Evolutionary conservation across 2,329 filamentous ascomycete genomes (phyloP), one percentile per base, ranked within the genome.

Genomic region (Cladosporium sp.): DNA sequence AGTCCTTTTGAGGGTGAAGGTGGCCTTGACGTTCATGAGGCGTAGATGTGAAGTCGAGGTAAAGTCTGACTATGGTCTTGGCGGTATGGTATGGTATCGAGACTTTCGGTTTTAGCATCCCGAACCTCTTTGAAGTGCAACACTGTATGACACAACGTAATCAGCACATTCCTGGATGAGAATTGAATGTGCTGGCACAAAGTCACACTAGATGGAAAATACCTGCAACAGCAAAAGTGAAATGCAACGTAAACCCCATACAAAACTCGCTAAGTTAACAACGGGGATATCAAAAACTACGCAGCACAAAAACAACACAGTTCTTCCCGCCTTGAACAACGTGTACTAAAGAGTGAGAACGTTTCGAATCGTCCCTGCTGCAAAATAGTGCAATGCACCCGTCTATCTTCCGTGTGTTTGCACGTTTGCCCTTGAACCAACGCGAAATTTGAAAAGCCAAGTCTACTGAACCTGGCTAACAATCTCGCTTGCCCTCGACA

Each of bases 401-500:
- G 49, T 54, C 51, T 54, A 54, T 54, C 51, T 54, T 30, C 21
- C 26, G 18, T 30, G 51, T 54, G 51, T 54, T 13, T n/a, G 51
- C 51, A 32, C 51, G 51, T 54, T 32, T 54, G 51, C 51, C 14
- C 13, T 10, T 21, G 51, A 54, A 51, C 28, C 39, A 46, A 46
- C 39, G 39, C 39, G 39, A 46, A 32, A 54, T 30, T 30, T n/a
- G 51, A 32, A 30, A 13, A 54, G 25, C 49, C 51, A 7, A 28
- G 26, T 51, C 72, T 78, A 87, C 78, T 87, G 85, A 67, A 89
- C 87, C 73, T 89, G 86, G 80, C 92, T 93, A 77, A 99, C 95
- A 81, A 99, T 98, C 84, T 99, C 95, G 79, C 89, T 95, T 65
- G 95, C 95, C 79, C 91, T 90, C 72, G 85, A 82, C 75, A 99